Base-by-base conservation (phyloP, 163 green algal genomes). In the Scenedesmus sp. region DNA sequence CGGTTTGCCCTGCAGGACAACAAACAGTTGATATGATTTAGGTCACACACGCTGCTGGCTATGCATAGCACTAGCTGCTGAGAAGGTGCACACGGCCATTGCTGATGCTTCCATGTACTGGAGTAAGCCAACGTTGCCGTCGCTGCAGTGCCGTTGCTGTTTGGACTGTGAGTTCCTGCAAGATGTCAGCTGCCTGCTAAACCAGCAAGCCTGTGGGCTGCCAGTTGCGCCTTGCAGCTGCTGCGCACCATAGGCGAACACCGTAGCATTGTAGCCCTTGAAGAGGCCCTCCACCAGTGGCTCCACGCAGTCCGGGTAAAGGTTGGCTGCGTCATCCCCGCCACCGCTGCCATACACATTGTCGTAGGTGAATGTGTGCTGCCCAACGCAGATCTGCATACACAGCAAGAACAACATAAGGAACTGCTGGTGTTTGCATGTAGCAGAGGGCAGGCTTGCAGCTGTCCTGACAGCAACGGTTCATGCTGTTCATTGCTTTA, bases 211-310 rank as follows among this genome's bases (percentile, higher is more conserved):
- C 70, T 52, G 20, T 20, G 18, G 16, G 66, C 70, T 79, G 23
- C 26, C n/a, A n/a, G 76, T 56, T 83, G 76, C 16, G 46, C 3
- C 12, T 46, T 59, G 84, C 62, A 55, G 70, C 55, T 79, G 60
- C 16, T 88, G 3, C 89, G 60, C 83, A 92, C 89, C 94, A 66
- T 97, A 96, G 0, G 95, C 95, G 81, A 97, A 95, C 20, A 98
- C 96, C 1, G 97, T 99, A 3, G 97, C 97, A 84, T 99, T 99
- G 96, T 99, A 99, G 52, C 98, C 98, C 10, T 96, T 96, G 94
- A 99, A 99, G 2, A 99, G 92, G 55, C 97, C 97, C 0, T 96
- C 94, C 1, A 99, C 97, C n/a, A 99, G 95, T 3, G 97, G 97
- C 23, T 96, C 89, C 2, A 99, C 96, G 82, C 96, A 98, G 4